Evolutionary conservation across 2,329 filamentous ascomycete genomes (phyloP).

Genomic region (Basipetospora chlamydospora): DNA sequence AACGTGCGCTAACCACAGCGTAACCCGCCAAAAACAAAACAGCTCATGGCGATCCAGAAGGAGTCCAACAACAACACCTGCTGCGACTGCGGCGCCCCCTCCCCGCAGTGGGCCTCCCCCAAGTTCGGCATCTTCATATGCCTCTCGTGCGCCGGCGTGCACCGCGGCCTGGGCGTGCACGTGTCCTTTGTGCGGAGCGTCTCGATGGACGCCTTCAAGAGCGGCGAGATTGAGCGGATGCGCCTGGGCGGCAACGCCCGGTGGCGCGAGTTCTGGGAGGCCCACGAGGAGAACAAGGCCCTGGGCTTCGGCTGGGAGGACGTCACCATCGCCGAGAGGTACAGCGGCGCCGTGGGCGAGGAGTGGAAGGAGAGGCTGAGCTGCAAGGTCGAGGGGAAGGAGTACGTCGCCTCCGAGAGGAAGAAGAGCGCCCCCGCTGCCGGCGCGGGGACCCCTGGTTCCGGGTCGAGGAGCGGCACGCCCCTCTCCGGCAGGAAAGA

Average conservation of each 20-base stretch:
- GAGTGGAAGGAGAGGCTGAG: slow-evolving; percentile 87
- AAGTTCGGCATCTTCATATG: slow-evolving; percentile 99
- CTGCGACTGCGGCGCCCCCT: slow-evolving; percentile 90
- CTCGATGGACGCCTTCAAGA: slow-evolving; percentile 98
- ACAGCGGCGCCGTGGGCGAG: slow-evolving; percentile 78
- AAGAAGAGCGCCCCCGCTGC: slow-evolving; percentile 29
- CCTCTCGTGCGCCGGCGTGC: slow-evolving; percentile 84
- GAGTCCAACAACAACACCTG: slow-evolving; percentile 77
- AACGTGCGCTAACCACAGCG: too few relatives aligned
- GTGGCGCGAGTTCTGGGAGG: slow-evolving; percentile 79
- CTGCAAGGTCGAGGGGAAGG: slow-evolving; percentile 74
- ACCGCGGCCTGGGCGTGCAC: slow-evolving; percentile 89
- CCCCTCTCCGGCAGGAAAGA: slow-evolving; percentile 12
- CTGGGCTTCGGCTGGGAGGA: slow-evolving; percentile 65
- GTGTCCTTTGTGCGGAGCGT: slow-evolving; percentile 97
- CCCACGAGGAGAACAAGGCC: slow-evolving; percentile 50
- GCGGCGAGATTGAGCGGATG: slow-evolving; percentile 85
- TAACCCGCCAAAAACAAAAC: too few relatives aligned
- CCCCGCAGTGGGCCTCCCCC: slow-evolving; percentile 93
- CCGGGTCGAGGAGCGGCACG: slow-evolving; percentile 12
- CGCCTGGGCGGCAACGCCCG: slow-evolving; percentile 76
- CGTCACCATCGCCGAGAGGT: slow-evolving; percentile 78
- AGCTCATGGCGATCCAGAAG: slow-evolving; percentile 88
- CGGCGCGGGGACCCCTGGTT: slow-evolving; percentile 14
- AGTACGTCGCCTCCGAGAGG: slow-evolving; percentile 60